Conservation (phyloP, 2,329 filamentous ascomycete species). For the Magnaporthiopsis incrustans region DNA sequence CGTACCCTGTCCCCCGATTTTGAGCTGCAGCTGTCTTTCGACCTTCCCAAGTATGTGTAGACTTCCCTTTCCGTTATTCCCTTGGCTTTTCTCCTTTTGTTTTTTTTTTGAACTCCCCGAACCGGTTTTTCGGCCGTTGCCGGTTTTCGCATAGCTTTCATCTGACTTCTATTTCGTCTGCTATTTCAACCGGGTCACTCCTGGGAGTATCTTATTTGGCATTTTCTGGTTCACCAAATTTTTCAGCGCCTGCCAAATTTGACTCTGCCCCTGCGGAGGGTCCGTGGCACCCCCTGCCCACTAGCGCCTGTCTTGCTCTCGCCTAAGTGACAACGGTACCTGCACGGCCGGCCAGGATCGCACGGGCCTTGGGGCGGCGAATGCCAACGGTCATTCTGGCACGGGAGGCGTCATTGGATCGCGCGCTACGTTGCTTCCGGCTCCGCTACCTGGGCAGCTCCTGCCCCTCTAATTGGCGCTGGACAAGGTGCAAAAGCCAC, state of each 20-base stretch:
- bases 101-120: neutral
- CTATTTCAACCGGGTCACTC: neutral
- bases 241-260: neutral
- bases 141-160: neutral
- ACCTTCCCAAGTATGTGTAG: neutral
- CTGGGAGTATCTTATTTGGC: neutral
- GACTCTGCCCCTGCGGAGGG: neutral
- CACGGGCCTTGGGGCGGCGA: neutral
- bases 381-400: neutral
- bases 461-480: neutral
- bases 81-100: neutral
- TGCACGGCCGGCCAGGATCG: neutral
- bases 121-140: too few species aligned
- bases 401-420: neutral
- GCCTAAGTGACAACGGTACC: neutral
- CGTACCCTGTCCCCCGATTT: neutral
- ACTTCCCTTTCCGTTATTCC: neutral
- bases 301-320: neutral
- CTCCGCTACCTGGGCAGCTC: neutral
- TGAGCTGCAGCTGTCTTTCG: neutral
- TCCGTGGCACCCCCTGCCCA: neutral
- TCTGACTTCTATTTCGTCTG: neutral
- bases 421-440: neutral
- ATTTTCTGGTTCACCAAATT: neutral
- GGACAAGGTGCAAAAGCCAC: neutral